A percentile compares a stretch with the other conserved stretches of the same genome.
Conservation (phyloP, 257 asterid genomes). For the Solanum etuberosum region DNA sequence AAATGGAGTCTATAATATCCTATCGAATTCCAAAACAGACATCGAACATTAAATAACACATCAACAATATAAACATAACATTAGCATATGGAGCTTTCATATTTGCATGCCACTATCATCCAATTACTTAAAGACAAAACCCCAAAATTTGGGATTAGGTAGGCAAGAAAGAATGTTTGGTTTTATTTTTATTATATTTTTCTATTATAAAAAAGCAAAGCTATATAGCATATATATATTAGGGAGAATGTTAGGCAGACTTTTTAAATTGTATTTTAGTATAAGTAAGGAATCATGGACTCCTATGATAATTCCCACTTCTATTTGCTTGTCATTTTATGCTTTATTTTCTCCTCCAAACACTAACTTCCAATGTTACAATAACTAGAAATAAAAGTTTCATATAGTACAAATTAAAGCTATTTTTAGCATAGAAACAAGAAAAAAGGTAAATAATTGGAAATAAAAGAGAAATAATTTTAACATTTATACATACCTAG, state of each 20-base stretch:
- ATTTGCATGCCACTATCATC: constrained; percentile 26
- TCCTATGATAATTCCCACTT: constrained; percentile 57
- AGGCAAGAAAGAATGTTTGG: constrained; percentile 2
- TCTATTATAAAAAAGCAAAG: neutral
- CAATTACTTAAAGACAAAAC: constrained; percentile 23
- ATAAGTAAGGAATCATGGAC: constrained; percentile 36
- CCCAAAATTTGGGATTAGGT: constrained; percentile 6
- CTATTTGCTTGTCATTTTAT: constrained; percentile 52
- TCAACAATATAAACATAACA: neutral
- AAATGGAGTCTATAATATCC: rapidly evolving
- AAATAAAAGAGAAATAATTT: neutral
- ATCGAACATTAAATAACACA: neutral
- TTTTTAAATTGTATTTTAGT: constrained; percentile 13
- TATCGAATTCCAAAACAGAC: neutral
- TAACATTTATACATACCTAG: neutral
- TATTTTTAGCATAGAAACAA: neutral
- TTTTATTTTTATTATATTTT: neutral
- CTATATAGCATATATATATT: constrained; percentile 9
- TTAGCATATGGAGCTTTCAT: constrained; percentile 22
- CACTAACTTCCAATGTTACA: neutral
- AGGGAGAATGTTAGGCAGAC: constrained; percentile 38
- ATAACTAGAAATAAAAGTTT: neutral
- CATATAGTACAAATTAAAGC: neutral
- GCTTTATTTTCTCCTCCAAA: constrained; percentile 22
- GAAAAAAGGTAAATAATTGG: neutral